phyloP scores from a whole-genome alignment of 768 basidiomycete genomes.

The Neoboletus magnificus region DNA sequence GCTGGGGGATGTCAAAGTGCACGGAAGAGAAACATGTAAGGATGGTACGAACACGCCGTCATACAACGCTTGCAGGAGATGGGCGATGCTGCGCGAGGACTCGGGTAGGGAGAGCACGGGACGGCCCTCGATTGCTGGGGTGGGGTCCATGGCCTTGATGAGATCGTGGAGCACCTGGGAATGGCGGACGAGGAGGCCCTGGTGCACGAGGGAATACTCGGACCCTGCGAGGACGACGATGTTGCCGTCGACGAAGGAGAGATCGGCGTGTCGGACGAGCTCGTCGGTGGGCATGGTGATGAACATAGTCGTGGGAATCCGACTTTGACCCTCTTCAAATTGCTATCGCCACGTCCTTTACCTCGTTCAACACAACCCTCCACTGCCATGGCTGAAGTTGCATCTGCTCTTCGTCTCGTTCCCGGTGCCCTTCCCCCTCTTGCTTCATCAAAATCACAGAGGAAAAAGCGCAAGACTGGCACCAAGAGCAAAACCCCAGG shows the following conservation, averaged over 20 bases:
- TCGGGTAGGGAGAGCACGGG: constrained; percentile 56
- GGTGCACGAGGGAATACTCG: constrained; percentile 68
- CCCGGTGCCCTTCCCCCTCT: constrained; percentile 74
- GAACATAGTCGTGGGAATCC: constrained; percentile 18
- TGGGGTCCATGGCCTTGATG: constrained; percentile 32
- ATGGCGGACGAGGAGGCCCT: constrained; percentile 61
- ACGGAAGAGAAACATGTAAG: neutral
- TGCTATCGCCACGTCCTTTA: constrained; percentile 1
- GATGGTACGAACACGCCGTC: constrained; percentile 58
- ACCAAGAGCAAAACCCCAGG: constrained; percentile 43
- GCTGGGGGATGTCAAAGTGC: constrained; percentile 30
- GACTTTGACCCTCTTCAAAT: constrained; percentile 9
- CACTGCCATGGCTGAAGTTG: constrained; percentile 33
- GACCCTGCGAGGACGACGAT: constrained; percentile 55
- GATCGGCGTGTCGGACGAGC: constrained; percentile 44
- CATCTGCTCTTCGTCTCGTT: constrained; percentile 50
- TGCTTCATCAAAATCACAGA: constrained; percentile 56
- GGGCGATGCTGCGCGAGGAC: constrained; percentile 50
- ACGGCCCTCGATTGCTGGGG: constrained; percentile 47
- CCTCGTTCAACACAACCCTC: neutral
- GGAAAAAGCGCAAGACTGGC: constrained; percentile 68
- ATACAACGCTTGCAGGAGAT: constrained; percentile 63
- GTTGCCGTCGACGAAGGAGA: constrained; percentile 71
- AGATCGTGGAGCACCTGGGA: constrained; percentile 48
- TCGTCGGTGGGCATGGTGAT: constrained; percentile 13